Base-by-base conservation (phyloP, 345 rosid genomes). In the Crucihimalaya himalaica region DNA sequence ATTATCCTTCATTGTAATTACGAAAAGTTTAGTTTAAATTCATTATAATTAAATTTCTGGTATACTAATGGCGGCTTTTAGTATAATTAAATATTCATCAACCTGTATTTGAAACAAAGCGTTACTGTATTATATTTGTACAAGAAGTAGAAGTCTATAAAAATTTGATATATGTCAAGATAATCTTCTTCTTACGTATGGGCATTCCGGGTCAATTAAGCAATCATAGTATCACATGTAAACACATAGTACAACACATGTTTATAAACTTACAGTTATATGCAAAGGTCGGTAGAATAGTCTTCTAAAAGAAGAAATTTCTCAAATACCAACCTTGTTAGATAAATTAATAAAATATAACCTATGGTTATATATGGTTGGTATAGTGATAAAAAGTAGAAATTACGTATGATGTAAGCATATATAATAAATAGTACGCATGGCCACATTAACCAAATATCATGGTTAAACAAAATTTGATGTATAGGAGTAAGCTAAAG, bases 401-500 rank as follows among this genome's bases (percentile, higher is more conserved):
- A 66, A 58, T 9, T 59, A 59, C 29, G 12, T 21, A 51, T 40
- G 63, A 60, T 31, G 46, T 50, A 67, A 58, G 45, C 21, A 51
- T 56, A 12, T 35, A 13, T 28, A 56, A 55, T 10, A 55, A 56
- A 55, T 10, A 55, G 34, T 56, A 74, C 13, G 42, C 43, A 59
- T 51, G 16, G 14, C 18, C 34, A 50, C 14, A 37, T 16, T 13
- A 39, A 47, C 32, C 20, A 53, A 53, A 68, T 61, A 8, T 21
- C 31, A 60, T 68, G 39, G 31, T 21, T 46, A 58, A 21, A 62
- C 46, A 34, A 37, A 21, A 7, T 18, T 63, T 70, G 27, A 16
- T 62, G 34, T 54, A 46, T 70, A 88, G 93, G 86, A 86, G 85
- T 57, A 88, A 86, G 81, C 81, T 88, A 81, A 86, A 86, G 81